phyloP scores from a whole-genome alignment of 176 grass and related monocot genomes.

The Oryza punctata region DNA sequence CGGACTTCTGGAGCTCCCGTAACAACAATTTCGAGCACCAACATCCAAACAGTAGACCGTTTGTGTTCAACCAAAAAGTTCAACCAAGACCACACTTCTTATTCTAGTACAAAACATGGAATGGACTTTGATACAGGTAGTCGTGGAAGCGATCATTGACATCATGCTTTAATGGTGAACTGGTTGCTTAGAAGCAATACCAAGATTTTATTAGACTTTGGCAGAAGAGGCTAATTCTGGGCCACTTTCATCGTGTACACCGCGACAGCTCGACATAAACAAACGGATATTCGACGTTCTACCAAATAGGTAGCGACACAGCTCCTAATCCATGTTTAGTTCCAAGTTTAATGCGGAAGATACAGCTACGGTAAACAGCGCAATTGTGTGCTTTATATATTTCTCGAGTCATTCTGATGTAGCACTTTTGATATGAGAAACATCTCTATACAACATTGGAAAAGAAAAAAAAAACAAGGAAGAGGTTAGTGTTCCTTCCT shows the following conservation, averaged over 20 bases:
- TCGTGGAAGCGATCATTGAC: background rate
- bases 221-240: background rate
- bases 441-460: slow-evolving; percentile 53
- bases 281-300: background rate
- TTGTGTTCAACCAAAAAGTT: background rate
- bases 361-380: background rate
- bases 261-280: slow-evolving; percentile 5
- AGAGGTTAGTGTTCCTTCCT: slow-evolving; percentile 45
- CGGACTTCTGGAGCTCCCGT: no score
- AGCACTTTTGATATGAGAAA: slow-evolving; percentile 45
- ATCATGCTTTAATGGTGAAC: background rate
- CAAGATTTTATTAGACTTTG: background rate
- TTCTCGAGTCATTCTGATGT: slow-evolving; percentile 31
- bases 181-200: background rate
- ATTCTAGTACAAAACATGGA: background rate
- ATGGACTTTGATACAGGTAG: background rate
- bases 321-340: background rate
- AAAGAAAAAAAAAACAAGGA: background rate
- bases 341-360: background rate
- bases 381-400: slow-evolving; percentile 25
- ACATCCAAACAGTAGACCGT: no score
- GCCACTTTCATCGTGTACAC: background rate
- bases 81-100: background rate
- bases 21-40: no score
- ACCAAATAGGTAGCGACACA: background rate